These are phyloP conservation scores for Betula pendula DNA, from an alignment of 306 rosid species.

Conservation along the genomic window DNA sequence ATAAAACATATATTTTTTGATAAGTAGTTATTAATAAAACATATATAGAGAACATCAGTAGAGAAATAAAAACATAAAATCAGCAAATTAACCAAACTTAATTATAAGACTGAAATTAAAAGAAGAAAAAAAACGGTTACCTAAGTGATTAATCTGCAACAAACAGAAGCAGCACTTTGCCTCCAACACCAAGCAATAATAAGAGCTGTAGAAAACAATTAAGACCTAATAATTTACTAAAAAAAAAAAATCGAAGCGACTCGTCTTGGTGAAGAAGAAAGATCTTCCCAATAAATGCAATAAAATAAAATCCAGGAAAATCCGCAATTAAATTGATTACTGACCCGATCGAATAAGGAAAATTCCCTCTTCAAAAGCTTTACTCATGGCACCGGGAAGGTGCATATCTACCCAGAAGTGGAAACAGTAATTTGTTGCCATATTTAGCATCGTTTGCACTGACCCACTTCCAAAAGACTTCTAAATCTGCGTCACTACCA, in stretches of 20 bases:
- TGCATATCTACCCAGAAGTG: slow-evolving; percentile 18
- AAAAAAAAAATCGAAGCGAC: slow-evolving; percentile 13
- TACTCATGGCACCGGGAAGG: slow-evolving; percentile 14
- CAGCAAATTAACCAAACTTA: slow-evolving; percentile 13
- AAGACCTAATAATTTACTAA: neutral
- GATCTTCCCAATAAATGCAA: slow-evolving; percentile 13
- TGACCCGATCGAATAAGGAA: slow-evolving; percentile 35
- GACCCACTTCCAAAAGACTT: too few relatives aligned
- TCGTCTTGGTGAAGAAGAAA: slow-evolving; percentile 9
- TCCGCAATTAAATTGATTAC: slow-evolving; percentile 1
- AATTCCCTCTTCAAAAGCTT: slow-evolving; percentile 15
- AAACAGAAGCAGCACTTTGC: slow-evolving; percentile 22
- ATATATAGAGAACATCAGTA: neutral
- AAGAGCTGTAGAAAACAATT: neutral
- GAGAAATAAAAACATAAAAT: slow-evolving; percentile 10
- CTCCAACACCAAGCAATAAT: slow-evolving; percentile 27
- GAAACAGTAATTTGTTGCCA: slow-evolving; percentile 36
- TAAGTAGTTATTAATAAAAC: neutral
- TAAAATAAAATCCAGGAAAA: slow-evolving; percentile 16
- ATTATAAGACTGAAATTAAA: neutral
- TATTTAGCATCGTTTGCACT: slow-evolving; percentile 16
- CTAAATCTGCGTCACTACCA: neutral
- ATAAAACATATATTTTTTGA: too few relatives aligned
- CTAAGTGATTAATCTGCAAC: slow-evolving; percentile 33
- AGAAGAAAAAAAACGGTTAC: slow-evolving; percentile 23